Evolutionary conservation across 768 basidiomycete genomes (phyloP), one percentile per base, ranked within the genome.

Genomic region (Pisolithus microcarpus): DNA sequence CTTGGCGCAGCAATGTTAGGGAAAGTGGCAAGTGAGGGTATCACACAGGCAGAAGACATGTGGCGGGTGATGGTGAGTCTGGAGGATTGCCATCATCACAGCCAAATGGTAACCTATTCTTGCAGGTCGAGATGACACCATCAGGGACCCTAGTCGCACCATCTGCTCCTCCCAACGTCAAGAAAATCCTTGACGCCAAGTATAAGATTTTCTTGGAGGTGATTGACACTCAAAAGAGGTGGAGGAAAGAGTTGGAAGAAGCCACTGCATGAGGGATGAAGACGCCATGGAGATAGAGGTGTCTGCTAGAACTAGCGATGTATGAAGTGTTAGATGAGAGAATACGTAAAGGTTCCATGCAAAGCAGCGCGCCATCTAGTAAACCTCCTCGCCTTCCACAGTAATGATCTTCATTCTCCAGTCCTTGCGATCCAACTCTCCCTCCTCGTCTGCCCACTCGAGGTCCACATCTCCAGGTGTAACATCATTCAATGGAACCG

Each of bases 1-100:
- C 76, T 89, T 10, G 96, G 96, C 1, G 84, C 91, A 0, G 93
- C 95, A 7, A 95, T 99, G 87, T 77, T 99, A 15, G 96, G 87
- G 13, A 76, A 90, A 49, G 87, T 89, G 61, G 94, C 95, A 2
- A 80, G 78, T 23, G 85, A 88, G 57, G 74, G 71, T 48, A 67
- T 68, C 23, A 65, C 66, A 43, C 77, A 83, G 54, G 81, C 81
- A 21, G 77, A 84, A 54, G 69, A 74, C 54, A 71, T 98, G 56
- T 99, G 96, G 95, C 74, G 82, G 43, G 87, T 94, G 59, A 98
- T 98, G 95, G 92, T 84, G 51, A 57, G 19, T 40, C 7, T 24
- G 48, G 26, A 9, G 42, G 10, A 19, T 39, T 8, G 10, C 8
- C 38, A 40, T 23, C 6, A 5, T 15, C 24, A n/a, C 49, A 5